Percentiles rank a stretch among this genome's conserved stretches.
These are phyloP conservation scores for Prunus kanzakura DNA, from an alignment of 306 rosid species.

Conservation along the genomic window DNA sequence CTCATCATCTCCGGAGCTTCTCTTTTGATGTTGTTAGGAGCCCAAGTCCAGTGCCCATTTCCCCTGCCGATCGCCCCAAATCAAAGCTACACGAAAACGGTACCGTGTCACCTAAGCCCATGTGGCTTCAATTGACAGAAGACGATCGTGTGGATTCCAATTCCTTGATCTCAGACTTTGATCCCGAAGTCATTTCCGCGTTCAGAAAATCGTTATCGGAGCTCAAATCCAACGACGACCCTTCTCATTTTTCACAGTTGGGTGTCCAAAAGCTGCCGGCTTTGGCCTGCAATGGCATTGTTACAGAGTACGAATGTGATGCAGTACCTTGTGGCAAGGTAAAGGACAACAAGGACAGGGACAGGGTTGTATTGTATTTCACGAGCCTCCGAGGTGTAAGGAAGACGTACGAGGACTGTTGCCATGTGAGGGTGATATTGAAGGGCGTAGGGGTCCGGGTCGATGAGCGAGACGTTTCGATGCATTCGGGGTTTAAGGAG, in stretches of 20 bases:
- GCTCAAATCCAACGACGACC: conserved; percentile 25
- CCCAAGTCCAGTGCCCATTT: conserved; percentile 10
- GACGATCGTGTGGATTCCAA: conserved; percentile 25
- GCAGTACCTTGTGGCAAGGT: background rate
- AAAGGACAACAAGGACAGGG: conserved; percentile 17
- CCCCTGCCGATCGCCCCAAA: conserved; percentile 33
- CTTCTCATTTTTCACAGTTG: conserved; percentile 10
- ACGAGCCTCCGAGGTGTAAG: conserved; percentile 82
- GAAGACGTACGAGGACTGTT: conserved; percentile 87
- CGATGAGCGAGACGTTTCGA: conserved; percentile 87
- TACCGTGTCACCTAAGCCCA: conserved; percentile 34
- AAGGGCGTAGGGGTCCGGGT: conserved; percentile 55
- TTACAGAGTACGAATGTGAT: background rate
- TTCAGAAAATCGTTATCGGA: conserved; percentile 56
- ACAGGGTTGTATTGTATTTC: conserved; percentile 60
- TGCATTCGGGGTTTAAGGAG: conserved; percentile 88
- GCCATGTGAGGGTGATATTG: conserved; percentile 62
- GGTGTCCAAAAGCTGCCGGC: conserved; percentile 1
- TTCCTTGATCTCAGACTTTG: conserved; percentile 38
- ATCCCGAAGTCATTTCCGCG: conserved; percentile 42
- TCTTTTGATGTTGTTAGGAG: conserved; percentile 50
- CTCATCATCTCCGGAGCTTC: conserved; percentile 51
- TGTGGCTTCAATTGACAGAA: conserved; percentile 44
- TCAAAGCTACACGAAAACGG: conserved; percentile 27
- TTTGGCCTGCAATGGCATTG: background rate